Percentiles rank a stretch among this genome's conserved stretches.
These are phyloP conservation scores for Cladosporium velox DNA, from an alignment of 2,329 filamentous ascomycete genomes.

Conservation along the genomic window DNA sequence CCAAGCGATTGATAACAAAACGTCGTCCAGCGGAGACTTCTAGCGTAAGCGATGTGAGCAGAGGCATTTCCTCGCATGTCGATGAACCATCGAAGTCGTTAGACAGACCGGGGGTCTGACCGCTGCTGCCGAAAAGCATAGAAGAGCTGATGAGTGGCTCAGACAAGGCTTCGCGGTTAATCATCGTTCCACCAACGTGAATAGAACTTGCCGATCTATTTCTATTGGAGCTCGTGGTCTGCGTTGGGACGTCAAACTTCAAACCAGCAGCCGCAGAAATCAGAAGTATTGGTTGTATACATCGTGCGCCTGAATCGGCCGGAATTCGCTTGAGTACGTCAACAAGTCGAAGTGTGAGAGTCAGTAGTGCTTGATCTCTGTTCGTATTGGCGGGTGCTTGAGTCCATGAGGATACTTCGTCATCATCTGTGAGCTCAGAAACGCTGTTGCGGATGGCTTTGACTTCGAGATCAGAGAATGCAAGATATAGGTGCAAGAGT, in stretches of 20 bases:
- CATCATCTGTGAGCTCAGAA: neutral
- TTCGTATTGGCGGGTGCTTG: neutral
- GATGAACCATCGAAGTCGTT: neutral
- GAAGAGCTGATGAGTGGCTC: neutral
- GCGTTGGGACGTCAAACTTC: slow-evolving; percentile 7
- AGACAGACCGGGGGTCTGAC: neutral
- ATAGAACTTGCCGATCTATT: neutral
- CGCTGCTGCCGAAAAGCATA: neutral
- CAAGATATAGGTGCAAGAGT: slow-evolving; percentile 21
- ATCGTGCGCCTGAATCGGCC: slow-evolving; percentile 14
- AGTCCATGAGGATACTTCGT: neutral
- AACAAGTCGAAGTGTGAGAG: slow-evolving; percentile 16
- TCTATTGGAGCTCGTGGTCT: neutral
- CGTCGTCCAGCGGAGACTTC: slow-evolving; percentile 12
- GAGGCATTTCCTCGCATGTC: neutral
- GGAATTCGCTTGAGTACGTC: slow-evolving; percentile 21
- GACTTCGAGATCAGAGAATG: slow-evolving; percentile 20
- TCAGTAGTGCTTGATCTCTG: slow-evolving; percentile 1
- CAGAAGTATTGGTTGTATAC: slow-evolving; percentile 21
- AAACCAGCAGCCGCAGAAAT: slow-evolving; percentile 19
- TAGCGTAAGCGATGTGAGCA: slow-evolving; percentile 15
- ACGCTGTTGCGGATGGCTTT: neutral
- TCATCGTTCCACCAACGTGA: slow-evolving; percentile 2
- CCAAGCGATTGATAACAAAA: slow-evolving; percentile 20
- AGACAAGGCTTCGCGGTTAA: neutral